A percentile compares a stretch with the other conserved stretches of the same genome.
Conservation (phyloP, 306 rosid genomes). For the Cucurbita argyrosperma region DNA sequence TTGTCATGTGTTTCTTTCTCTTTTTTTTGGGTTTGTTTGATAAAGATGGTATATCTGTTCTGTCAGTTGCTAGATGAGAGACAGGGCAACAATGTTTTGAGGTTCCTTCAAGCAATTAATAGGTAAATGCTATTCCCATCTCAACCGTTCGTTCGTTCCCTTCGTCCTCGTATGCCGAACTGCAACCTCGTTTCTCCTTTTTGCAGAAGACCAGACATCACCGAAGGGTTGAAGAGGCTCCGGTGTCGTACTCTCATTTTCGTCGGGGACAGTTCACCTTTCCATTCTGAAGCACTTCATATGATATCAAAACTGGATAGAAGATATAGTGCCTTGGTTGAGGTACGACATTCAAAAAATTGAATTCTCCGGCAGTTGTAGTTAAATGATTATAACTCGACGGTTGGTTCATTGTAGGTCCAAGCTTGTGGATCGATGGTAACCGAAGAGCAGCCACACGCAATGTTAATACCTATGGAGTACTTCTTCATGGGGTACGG, state of each 20-base stretch:
- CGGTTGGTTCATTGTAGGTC: slow-evolving; percentile 30
- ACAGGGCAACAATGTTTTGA: slow-evolving; percentile 49
- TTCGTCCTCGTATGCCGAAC: not conserved
- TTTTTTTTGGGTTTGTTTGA: slow-evolving; percentile 1
- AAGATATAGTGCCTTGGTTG: slow-evolving; percentile 73
- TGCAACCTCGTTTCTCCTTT: slow-evolving; percentile 13
- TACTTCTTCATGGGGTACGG: slow-evolving; percentile 87
- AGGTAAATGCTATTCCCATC: slow-evolving; percentile 20
- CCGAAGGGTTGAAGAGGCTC: slow-evolving; percentile 50
- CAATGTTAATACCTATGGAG: slow-evolving; percentile 90
- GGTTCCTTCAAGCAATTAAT: slow-evolving; percentile 66
- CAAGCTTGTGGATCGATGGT: slow-evolving; percentile 97
- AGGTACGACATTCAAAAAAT: slow-evolving; percentile 29
- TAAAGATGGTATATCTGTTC: slow-evolving; percentile 3
- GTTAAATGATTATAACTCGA: not conserved
- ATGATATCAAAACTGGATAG: slow-evolving; percentile 74
- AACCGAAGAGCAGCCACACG: slow-evolving; percentile 92
- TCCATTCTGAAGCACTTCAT: slow-evolving; percentile 76
- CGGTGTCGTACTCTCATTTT: slow-evolving; percentile 81
- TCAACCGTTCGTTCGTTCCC: not conserved
- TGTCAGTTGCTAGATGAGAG: slow-evolving; percentile 77
- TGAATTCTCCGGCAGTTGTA: not conserved
- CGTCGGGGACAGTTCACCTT: slow-evolving; percentile 90
- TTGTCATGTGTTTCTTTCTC: not conserved
- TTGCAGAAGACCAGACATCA: slow-evolving; percentile 70